Evolutionary conservation across 2,329 filamentous ascomycete species (phyloP).

Genomic region (Thielaviopsis ethacetica): DNA sequence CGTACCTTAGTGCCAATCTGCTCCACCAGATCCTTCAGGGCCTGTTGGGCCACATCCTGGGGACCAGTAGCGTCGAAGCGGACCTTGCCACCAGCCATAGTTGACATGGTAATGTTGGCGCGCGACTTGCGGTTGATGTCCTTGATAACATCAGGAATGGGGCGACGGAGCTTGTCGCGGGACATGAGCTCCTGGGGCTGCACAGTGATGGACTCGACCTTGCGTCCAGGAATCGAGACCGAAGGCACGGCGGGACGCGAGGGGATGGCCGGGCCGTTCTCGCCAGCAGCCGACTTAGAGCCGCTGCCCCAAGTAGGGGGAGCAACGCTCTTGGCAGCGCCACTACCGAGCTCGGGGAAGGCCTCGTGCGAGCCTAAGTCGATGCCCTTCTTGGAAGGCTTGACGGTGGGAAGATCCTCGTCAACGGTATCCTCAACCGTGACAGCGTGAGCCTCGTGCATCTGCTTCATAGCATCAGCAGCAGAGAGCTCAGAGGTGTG

Average conservation of each 20-base stretch:
- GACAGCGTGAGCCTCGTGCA: constrained; percentile 31
- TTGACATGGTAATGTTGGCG: constrained; percentile 64
- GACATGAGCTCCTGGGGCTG: constrained; percentile 63
- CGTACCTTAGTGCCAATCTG: constrained; percentile 74
- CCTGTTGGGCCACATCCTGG: constrained; percentile 68
- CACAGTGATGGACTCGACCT: constrained; percentile 60
- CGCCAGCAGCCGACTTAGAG: neutral
- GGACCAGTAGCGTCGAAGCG: constrained; percentile 77
- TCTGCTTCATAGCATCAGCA: constrained; percentile 23
- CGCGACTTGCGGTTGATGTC: constrained; percentile 89
- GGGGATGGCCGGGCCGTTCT: neutral
- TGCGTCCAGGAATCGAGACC: constrained; percentile 64
- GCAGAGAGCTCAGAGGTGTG: constrained; percentile 62
- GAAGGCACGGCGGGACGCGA: constrained; percentile 1
- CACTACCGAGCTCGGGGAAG: constrained; percentile 51
- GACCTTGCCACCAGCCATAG: constrained; percentile 53
- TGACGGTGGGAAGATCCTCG: constrained; percentile 39
- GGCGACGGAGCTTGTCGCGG: constrained; percentile 64
- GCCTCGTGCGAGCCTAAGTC: constrained; percentile 80
- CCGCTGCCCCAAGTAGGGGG: constrained; percentile 9
- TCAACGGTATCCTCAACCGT: constrained; percentile 52
- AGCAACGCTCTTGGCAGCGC: constrained; percentile 4
- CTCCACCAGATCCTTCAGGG: constrained; percentile 74
- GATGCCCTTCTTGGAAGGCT: constrained; percentile 29
- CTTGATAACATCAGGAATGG: constrained; percentile 68